phyloP scores from a whole-genome alignment of 169 alveolate genomes.

The Plasmodium gonderi region DNA sequence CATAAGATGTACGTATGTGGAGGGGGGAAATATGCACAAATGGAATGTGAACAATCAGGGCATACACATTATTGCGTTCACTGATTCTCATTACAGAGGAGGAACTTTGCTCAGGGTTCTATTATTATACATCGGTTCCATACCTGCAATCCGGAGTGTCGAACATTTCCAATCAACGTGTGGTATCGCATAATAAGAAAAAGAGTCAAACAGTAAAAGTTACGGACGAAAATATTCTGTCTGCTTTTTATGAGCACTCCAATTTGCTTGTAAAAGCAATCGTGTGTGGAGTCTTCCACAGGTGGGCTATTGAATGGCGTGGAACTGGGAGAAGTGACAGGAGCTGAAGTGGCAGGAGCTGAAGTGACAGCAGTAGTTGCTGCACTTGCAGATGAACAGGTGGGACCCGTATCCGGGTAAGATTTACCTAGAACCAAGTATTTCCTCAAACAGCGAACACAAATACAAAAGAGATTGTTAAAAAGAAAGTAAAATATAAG shows the following conservation, averaged over 20 bases:
- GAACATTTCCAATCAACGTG: conserved; percentile 35
- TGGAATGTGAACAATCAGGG: background rate
- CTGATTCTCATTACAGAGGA: too few relatives aligned
- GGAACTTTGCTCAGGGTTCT: too few relatives aligned
- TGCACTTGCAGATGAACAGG: too few relatives aligned
- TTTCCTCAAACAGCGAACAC: conserved; percentile 12
- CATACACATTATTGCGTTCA: background rate
- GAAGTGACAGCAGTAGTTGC: too few relatives aligned
- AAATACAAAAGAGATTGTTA: conserved; percentile 29
- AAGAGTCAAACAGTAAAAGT: conserved; percentile 18
- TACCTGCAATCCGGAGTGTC: conserved; percentile 69
- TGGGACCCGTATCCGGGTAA: too few relatives aligned
- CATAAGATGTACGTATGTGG: background rate
- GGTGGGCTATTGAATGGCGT: background rate
- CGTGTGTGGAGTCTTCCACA: background rate
- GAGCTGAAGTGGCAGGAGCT: too few relatives aligned
- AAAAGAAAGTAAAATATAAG: conserved; percentile 17
- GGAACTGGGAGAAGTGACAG: too few relatives aligned
- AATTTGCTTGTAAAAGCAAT: conserved; percentile 62
- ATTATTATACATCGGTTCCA: background rate
- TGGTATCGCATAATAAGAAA: conserved; percentile 55
- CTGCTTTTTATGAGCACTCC: conserved; percentile 63
- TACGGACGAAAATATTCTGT: conserved; percentile 6
- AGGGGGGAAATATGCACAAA: background rate
- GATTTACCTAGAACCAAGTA: conserved; percentile 11